Evolutionary conservation across 306 rosid species (phyloP).

Genomic region (Prunus mongolica): DNA sequence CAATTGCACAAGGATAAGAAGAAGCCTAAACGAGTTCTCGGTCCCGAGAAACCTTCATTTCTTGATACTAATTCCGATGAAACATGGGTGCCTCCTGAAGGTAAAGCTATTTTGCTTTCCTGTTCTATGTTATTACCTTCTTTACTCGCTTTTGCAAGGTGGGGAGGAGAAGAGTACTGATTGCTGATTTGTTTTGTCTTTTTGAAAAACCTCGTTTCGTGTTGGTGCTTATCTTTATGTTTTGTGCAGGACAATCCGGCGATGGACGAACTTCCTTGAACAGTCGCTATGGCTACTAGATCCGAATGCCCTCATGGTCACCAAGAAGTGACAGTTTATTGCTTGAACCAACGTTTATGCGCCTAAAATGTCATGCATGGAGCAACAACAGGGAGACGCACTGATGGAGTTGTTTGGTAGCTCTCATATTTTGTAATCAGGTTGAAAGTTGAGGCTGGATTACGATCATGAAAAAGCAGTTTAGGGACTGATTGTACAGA

Average conservation of each 20-base stretch:
- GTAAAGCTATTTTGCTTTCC: conserved; percentile 36
- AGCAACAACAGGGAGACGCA: neutral
- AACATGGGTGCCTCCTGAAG: conserved; percentile 92
- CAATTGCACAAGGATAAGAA: conserved; percentile 36
- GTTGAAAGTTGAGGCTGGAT: neutral
- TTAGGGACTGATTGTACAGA: neutral
- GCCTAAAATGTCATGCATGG: neutral
- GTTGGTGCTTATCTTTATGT: neutral
- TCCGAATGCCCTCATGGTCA: neutral
- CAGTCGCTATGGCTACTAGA: conserved; percentile 75
- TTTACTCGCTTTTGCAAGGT: neutral
- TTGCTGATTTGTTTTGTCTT: neutral
- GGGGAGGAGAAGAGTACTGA: neutral
- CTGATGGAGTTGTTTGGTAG: neutral
- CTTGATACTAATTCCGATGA: conserved; percentile 50
- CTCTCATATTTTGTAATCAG: neutral
- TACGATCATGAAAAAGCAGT: too few relatives aligned
- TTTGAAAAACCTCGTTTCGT: neutral
- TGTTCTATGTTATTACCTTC: neutral
- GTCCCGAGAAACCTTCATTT: conserved; percentile 88
- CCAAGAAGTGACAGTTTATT: neutral
- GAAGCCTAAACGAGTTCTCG: conserved; percentile 68
- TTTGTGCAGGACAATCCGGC: conserved; percentile 86
- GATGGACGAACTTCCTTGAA: conserved; percentile 88
- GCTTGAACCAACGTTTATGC: neutral